These are phyloP conservation scores for Hortiboletus flavorubellus DNA, from an alignment of 768 basidiomycete species.

Conservation along the genomic window DNA sequence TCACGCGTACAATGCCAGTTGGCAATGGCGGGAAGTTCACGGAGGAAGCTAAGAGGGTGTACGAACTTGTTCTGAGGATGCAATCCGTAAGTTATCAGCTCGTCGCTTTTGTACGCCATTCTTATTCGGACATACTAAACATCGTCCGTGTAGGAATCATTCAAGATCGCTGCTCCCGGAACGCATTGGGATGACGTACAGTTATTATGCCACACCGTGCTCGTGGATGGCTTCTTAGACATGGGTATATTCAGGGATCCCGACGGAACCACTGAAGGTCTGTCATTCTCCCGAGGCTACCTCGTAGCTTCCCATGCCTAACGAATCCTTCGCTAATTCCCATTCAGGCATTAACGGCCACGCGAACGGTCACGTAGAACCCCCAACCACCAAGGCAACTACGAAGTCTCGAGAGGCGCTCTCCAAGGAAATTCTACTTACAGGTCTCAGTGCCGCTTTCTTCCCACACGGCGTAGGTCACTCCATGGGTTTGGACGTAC, in stretches of 20 bases:
- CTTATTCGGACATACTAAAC: neutral
- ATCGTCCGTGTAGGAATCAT: constrained; percentile 52
- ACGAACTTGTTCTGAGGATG: constrained; percentile 87
- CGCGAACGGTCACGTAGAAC: neutral
- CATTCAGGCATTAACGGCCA: constrained; percentile 4
- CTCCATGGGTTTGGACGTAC: constrained; percentile 90
- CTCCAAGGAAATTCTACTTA: constrained; percentile 58
- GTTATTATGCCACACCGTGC: constrained; percentile 72
- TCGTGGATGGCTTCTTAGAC: constrained; percentile 77
- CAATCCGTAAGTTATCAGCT: constrained; percentile 54
- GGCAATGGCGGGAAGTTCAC: constrained; percentile 93
- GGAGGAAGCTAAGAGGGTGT: constrained; percentile 74
- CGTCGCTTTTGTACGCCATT: neutral
- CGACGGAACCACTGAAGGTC: constrained; percentile 31
- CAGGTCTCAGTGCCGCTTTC: constrained; percentile 80
- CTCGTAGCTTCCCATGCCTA: neutral
- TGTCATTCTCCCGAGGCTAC: neutral
- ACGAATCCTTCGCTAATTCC: neutral
- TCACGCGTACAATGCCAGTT: constrained; percentile 85
- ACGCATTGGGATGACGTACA: constrained; percentile 90
- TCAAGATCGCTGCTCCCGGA: constrained; percentile 69
- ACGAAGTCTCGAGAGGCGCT: constrained; percentile 16
- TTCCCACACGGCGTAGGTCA: constrained; percentile 95
- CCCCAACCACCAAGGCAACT: neutral
- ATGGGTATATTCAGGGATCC: constrained; percentile 84